Evolutionary conservation across 108 stramenopile genomes (phyloP), one percentile per base, ranked within the genome.

Genomic region (Nitzschia sp.): DNA sequence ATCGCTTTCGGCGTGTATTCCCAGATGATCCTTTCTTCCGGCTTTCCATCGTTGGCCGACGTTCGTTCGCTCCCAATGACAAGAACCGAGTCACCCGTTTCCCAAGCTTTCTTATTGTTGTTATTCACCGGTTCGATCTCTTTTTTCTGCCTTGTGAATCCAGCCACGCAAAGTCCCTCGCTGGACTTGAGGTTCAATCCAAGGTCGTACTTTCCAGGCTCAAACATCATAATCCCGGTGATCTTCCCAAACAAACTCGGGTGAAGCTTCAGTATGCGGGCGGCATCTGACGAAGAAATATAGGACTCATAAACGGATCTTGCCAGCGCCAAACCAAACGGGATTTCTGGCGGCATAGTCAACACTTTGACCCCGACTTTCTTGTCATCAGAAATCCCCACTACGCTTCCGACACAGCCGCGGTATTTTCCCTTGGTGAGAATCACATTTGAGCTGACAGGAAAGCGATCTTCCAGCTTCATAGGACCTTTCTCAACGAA

Each of bases 1-100:
- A 98, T 81, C 19, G 98, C 97, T 64, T 82, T 90, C 36, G 93
- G 86, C 6, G 96, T 86, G 79, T 89, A 99, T 74, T 98, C 97
- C 97, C 97, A 99, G 23, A 74, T 53, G 25, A 92, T 79, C 64
- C 84, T 76, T 53, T 86, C 85, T 34, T 72, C 70, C 25, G 73
- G 71, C 4, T 76, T 45, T 5, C 74, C 74, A 63, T 69, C 60
- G 27, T 17, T 55, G 23, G 24, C 26, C 6, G 36, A 31, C 46
- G 75, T 49, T 53, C 84, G 61, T 31, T 68, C 64, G 64, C 88
- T 91, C 45, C 95, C 95, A 38, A 95, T 75, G 21, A 93, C 87
- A 36, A 90, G 79, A 26, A 95, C 71, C 5, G 88, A 78, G 67
- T 95, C 95, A n/a, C 92, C 92, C 11, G 88, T 78, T 28, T 57